phyloP scores from a whole-genome alignment of 31 red algal species.

The Porphyra umbilicalis region DNA sequence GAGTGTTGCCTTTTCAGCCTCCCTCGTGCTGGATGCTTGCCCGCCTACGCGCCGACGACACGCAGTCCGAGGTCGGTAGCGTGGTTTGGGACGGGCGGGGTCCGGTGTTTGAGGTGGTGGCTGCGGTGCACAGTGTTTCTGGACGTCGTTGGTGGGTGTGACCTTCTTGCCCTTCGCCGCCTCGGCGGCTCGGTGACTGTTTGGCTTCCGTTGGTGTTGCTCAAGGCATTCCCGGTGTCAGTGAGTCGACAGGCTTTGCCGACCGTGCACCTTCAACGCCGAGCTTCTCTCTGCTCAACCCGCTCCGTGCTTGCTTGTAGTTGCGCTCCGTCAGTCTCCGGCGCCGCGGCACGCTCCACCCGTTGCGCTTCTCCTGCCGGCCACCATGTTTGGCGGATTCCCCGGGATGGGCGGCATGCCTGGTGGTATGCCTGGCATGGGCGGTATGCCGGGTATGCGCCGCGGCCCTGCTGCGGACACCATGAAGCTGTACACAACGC shows the following conservation, averaged over 20 bases:
- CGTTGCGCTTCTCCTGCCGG: background rate
- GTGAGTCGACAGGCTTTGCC: background rate
- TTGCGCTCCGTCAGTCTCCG: no score
- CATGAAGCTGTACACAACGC: conserved; percentile 36
- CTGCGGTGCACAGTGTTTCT: background rate
- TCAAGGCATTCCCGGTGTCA: background rate
- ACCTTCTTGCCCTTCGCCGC: background rate
- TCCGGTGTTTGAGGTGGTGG: background rate
- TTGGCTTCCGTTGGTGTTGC: background rate
- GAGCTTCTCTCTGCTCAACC: background rate
- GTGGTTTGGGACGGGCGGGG: background rate
- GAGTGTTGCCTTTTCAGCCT: no score
- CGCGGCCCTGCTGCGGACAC: conserved; percentile 64
- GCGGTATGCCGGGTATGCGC: conserved; percentile 39
- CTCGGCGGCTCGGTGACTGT: background rate
- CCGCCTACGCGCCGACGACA: background rate
- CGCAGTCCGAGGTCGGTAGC: background rate
- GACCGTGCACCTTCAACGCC: background rate
- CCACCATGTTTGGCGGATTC: conserved; percentile 71
- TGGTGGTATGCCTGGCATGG: conserved; percentile 40
- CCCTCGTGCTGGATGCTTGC: no score
- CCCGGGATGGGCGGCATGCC: conserved; percentile 63
- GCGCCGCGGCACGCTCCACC: background rate
- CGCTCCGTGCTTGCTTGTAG: no score
- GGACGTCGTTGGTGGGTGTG: background rate